Evolutionary conservation across 2,329 filamentous ascomycete genomes (phyloP), one percentile per base, ranked within the genome.

Genomic region (Sarocladium strictum): DNA sequence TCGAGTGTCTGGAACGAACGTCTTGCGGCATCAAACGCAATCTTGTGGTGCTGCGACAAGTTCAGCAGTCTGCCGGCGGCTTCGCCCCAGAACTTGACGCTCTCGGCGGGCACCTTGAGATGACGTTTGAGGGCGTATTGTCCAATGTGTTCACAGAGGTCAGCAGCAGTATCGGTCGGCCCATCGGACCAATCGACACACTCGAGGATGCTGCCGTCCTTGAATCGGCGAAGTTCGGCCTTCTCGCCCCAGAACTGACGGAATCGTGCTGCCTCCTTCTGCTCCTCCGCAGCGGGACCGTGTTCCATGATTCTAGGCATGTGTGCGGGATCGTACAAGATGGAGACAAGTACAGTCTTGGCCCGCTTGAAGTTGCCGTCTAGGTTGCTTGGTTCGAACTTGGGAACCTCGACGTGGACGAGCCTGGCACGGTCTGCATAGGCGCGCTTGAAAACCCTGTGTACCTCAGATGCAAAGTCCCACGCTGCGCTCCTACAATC

Each of bases 241-340:
- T 94, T 96, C 10, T 93, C 87, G 6, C 93, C 94, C 94, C 95
- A 99, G 67, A 99, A 97, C 32, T 86, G 83, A 33, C 90, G 88
- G 68, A 97, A 99, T 29, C 79, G 79, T 10, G 85, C 84, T 23
- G 91, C 87, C 59, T 90, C 89, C 59, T 87, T 85, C 69, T 93
- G 91, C 57, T 94, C 82, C 65, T 97, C 92, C 2, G 90, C 89
- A 1, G 86, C 74, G 4, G 94, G 94, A 0, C 94, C 94, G 66
- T 91, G 89, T 60, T 99, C 94, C 58, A 97, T 88, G 47, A 85
- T 79, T 29, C 92, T 86, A 54, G 80, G 76, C 63, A 87, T 85
- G 61, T 90, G 87, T 35, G 80, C 76, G 1, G 88, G 77, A 62
- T 97, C 83, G 49, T 93, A 85, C 10, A 88, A 71, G 38, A 97